These are phyloP conservation scores for Lentinula sp. DNA, from an alignment of 768 basidiomycete species.

Conservation along the genomic window DNA sequence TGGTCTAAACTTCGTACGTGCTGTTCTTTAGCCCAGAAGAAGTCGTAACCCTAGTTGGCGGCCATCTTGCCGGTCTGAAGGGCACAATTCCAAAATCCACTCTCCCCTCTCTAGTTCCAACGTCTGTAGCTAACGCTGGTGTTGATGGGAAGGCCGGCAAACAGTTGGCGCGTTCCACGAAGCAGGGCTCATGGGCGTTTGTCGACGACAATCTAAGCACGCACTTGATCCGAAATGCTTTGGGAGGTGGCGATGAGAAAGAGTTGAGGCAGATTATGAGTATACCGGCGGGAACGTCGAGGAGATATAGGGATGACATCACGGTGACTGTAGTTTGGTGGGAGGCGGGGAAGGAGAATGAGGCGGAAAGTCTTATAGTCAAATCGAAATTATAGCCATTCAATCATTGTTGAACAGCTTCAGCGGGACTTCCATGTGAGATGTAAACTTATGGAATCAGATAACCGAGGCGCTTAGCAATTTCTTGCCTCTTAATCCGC, in stretches of 20 bases:
- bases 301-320: constrained; percentile 78
- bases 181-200: constrained; percentile 66
- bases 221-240: constrained; percentile 87
- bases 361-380: constrained; percentile 25
- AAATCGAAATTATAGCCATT: constrained; percentile 47
- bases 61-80: constrained; percentile 67
- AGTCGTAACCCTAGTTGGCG: constrained; percentile 81
- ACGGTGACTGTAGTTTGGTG: constrained; percentile 85
- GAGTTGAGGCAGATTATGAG: constrained; percentile 60
- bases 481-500: no score
- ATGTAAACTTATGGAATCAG: no score
- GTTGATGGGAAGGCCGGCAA: constrained; percentile 61
- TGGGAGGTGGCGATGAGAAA: constrained; percentile 71
- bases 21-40: constrained; percentile 64
- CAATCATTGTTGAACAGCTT: background rate
- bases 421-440: no score
- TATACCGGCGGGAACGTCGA: constrained; percentile 75
- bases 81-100: constrained; percentile 56
- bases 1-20: background rate
- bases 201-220: constrained; percentile 72
- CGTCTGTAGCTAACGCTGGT: constrained; percentile 33
- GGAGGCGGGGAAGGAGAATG: constrained; percentile 58
- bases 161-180: constrained; percentile 28
- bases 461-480: no score
- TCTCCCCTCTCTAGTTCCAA: constrained; percentile 51